Conservation (phyloP, 805 yeast genomes). For the Cyberlindnera mycetangii region DNA sequence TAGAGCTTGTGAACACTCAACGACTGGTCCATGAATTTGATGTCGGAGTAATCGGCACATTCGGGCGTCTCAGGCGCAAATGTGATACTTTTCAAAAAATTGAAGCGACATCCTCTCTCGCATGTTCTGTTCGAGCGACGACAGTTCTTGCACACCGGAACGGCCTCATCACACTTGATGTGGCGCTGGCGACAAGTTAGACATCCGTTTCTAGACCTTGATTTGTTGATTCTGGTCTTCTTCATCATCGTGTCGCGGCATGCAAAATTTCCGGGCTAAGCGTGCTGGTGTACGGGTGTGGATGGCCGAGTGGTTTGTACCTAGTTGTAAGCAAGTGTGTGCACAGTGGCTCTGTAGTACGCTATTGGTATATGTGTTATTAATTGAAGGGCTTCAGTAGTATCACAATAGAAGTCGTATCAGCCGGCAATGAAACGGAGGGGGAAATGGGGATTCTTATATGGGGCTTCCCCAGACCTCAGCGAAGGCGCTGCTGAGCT, state of each 20-base stretch:
- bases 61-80: constrained; percentile 15
- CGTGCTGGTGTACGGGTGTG: constrained; percentile 1
- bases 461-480: not conserved
- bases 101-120: constrained; percentile 43
- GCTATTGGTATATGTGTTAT: no score
- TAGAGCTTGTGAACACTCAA: constrained; percentile 19
- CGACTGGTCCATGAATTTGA: constrained; percentile 24
- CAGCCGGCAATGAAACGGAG: not conserved
- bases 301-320: not conserved
- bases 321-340: not conserved
- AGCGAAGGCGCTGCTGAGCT: constrained; percentile 4
- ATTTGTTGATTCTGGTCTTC: constrained; percentile 7
- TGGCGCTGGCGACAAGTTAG: constrained; percentile 58
- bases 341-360: no score
- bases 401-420: no score
- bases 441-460: not conserved
- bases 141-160: constrained; percentile 53
- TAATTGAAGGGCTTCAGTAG: no score
- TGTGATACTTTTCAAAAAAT: constrained; percentile 35
- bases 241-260: not conserved
- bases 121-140: constrained; percentile 45
- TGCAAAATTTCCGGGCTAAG: not conserved
- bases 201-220: constrained; percentile 44
- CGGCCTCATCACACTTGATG: constrained; percentile 59
- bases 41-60: not conserved